A percentile compares a stretch with the other conserved stretches of the same genome.
These are phyloP conservation scores for Suhomyces sp. DNA, from an alignment of 805 yeast genomes.

Conservation along the genomic window DNA sequence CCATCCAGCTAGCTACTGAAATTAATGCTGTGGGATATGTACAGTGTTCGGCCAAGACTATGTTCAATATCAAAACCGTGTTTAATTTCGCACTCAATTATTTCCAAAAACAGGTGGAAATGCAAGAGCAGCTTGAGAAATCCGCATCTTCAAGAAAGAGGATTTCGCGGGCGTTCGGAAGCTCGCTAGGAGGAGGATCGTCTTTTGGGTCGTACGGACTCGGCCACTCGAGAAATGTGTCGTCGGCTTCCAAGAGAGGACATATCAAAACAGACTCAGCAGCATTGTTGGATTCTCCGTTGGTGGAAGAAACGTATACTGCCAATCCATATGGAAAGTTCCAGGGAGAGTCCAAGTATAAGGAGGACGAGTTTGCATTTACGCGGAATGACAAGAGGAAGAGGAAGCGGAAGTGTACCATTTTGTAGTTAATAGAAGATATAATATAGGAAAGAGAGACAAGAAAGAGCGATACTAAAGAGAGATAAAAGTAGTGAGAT, in stretches of 20 bases:
- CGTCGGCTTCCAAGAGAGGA: conserved; percentile 26
- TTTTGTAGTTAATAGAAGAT: conserved; percentile 21
- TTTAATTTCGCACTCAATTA: conserved; percentile 59
- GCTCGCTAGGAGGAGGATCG: conserved; percentile 7
- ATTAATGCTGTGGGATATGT: conserved; percentile 70
- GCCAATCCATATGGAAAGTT: conserved; percentile 36
- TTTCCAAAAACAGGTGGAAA: conserved; percentile 37
- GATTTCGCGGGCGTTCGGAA: conserved; percentile 30
- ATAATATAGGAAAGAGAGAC: no score
- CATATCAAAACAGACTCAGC: conserved; percentile 39
- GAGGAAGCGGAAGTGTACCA: conserved; percentile 33
- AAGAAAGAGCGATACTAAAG: no score
- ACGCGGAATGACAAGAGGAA: conserved; percentile 29
- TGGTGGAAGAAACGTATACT: conserved; percentile 35
- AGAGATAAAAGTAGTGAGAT: no score
- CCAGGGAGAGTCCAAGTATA: conserved; percentile 20
- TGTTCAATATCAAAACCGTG: conserved; percentile 63
- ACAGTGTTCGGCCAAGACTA: conserved; percentile 75
- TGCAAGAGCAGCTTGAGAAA: conserved; percentile 37
- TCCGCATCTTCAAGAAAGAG: conserved; percentile 29
- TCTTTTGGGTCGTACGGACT: conserved; percentile 9
- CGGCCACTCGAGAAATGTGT: conserved; percentile 21
- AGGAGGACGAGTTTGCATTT: conserved; percentile 43
- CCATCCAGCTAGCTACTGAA: conserved; percentile 51
- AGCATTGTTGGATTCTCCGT: conserved; percentile 38